Conservation (phyloP, 371 early-diverging fungal species). For the Actinomucor elegans region DNA sequence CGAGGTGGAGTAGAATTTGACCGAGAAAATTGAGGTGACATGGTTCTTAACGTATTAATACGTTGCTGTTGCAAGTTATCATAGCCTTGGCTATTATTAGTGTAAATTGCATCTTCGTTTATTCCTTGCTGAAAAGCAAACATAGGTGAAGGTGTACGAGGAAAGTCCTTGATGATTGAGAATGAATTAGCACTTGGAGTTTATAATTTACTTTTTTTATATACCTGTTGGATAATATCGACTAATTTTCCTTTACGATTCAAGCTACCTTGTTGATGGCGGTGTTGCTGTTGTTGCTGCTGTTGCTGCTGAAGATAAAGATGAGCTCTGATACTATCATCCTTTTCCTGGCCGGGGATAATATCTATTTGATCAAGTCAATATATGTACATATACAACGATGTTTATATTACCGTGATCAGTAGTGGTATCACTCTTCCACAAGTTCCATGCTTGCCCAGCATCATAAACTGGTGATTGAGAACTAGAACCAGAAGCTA, state of each 20-base stretch:
- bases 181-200: neutral
- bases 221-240: slow-evolving; percentile 14
- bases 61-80: slow-evolving; percentile 20
- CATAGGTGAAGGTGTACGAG: slow-evolving; percentile 18
- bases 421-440: slow-evolving; percentile 8
- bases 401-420: slow-evolving; percentile 1
- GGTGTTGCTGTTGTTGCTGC: slow-evolving; percentile 9
- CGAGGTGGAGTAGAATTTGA: slow-evolving; percentile 18
- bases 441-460: slow-evolving; percentile 15
- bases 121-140: slow-evolving; percentile 11
- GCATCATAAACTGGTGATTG: slow-evolving; percentile 8
- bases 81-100: slow-evolving; percentile 28
- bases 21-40: slow-evolving; percentile 17
- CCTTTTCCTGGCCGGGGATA: slow-evolving; percentile 4
- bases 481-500: neutral
- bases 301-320: neutral
- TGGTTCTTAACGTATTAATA: slow-evolving; percentile 13
- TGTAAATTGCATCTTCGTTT: slow-evolving; percentile 12
- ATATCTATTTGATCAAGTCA: neutral
- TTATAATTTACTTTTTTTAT: neutral
- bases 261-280: slow-evolving; percentile 15
- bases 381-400: neutral
- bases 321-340: neutral
- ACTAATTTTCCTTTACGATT: slow-evolving; percentile 19
- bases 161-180: too few relatives aligned